Base-by-base conservation (phyloP, 345 rosid genomes). In the Salix koriyanagi region DNA sequence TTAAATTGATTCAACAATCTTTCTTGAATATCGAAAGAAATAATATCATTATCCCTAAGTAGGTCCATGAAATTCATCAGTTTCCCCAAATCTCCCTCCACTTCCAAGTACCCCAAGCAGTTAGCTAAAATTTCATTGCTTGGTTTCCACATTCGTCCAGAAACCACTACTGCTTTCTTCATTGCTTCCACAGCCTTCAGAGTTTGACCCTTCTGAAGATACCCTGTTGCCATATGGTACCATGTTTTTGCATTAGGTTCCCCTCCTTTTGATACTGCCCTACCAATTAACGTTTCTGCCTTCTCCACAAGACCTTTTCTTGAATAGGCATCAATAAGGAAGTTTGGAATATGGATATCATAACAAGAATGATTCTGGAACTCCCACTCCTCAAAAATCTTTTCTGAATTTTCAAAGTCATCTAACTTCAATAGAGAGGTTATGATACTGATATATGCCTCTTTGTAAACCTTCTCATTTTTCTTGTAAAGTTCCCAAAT, bases 361-460 rank as follows among this genome's bases (percentile, higher is more conserved):
- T 75, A 77, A 11, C 0, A 0, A 52, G 52, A 19, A 39, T 5
- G n/a, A 50, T 52, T 48, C 42, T 39, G 69, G 50, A 80, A 83
- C 75, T 79, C 83, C 91, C 91, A 85, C 61, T 80, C 85, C 18
- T 77, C 75, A 66, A 82, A 80, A 66, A 88, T 77, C 75, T 52
- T 72, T 76, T 86, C 86, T 11, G 83, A 89, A 71, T 23, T 72
- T 76, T 84, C 87, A 50, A 88, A 6, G 79, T 88, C 91, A 30
- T 86, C 85, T n/a, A 83, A 50, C 81, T 80, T 86, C 86, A 83
- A 4, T 58, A 86, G 34, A 58, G 88, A 69, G 4, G 48, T 9
- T 21, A 88, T 32, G 71, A 85, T 28, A 2, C 23, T 1, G 4
- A 11, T 30, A 77, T 88, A 83, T 1, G 82, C 87, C 18, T 6